Conservation (phyloP, 2,329 filamentous ascomycete genomes). For the Chalaropsis thielavioides region DNA sequence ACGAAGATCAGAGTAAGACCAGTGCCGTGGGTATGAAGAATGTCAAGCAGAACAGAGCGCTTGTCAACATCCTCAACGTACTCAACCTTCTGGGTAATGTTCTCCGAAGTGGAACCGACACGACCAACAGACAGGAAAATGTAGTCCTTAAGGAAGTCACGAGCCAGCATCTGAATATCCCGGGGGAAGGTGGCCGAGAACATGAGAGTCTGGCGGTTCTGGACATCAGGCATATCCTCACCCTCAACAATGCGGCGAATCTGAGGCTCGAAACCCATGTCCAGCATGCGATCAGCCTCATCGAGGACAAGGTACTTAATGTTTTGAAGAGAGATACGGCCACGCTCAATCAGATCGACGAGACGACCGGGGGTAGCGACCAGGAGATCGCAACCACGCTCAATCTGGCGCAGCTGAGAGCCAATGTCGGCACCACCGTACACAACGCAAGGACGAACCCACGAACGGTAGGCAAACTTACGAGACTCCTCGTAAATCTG, state of each 20-base stretch:
- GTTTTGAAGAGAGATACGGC: slow-evolving; percentile 91
- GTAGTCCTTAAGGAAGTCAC: slow-evolving; percentile 98
- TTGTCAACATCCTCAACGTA: slow-evolving; percentile 96
- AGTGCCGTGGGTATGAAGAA: slow-evolving; percentile 77
- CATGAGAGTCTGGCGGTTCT: slow-evolving; percentile 93
- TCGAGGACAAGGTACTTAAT: slow-evolving; percentile 99
- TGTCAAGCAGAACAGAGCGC: slow-evolving; percentile 92
- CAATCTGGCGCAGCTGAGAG: slow-evolving; percentile 93
- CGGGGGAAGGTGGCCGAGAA: slow-evolving; percentile 98
- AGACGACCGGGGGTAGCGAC: slow-evolving; percentile 95
- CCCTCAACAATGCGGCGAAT: slow-evolving; percentile 97
- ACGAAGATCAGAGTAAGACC: slow-evolving; percentile 95
- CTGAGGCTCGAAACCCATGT: slow-evolving; percentile 99
- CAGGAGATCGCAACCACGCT: slow-evolving; percentile 89
- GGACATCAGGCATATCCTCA: slow-evolving; percentile 85
- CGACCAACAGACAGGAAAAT: slow-evolving; percentile 97
- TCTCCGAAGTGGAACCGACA: slow-evolving; percentile 98
- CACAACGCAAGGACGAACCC: slow-evolving; percentile 95
- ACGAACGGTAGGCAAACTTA: slow-evolving; percentile 97
- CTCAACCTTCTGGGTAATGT: slow-evolving; percentile 97
- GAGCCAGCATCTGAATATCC: slow-evolving; percentile 97
- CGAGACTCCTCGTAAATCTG: slow-evolving; percentile 96
- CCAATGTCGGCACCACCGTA: slow-evolving; percentile 99
- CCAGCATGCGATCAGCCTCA: slow-evolving; percentile 98
- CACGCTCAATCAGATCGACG: slow-evolving; percentile 95